These are phyloP conservation scores for Calonectria multiphialidica DNA, from an alignment of 2,329 filamentous ascomycete genomes.

Conservation along the genomic window DNA sequence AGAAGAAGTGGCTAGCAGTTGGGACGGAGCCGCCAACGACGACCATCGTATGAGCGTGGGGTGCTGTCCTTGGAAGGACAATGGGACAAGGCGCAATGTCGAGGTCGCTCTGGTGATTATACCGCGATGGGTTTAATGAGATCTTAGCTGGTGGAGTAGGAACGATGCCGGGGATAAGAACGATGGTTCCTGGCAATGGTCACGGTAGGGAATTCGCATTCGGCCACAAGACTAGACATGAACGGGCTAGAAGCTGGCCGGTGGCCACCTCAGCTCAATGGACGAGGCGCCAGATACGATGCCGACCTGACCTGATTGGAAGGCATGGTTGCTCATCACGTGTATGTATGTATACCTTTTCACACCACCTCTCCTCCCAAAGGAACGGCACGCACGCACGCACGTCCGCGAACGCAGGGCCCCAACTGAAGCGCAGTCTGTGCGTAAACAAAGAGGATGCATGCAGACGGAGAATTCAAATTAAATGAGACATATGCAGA, in stretches of 20 bases:
- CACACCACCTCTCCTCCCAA: background rate
- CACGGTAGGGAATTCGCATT: background rate
- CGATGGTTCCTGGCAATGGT: background rate
- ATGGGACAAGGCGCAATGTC: background rate
- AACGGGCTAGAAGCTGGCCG: background rate
- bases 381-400: background rate
- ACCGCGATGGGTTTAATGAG: background rate
- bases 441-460: slow-evolving; percentile 5
- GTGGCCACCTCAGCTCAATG: background rate
- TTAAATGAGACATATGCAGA: slow-evolving; percentile 22
- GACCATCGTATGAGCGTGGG: slow-evolving; percentile 7
- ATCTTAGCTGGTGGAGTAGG: background rate
- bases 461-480: background rate
- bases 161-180: slow-evolving; percentile 1
- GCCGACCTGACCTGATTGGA: background rate
- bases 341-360: slow-evolving; percentile 11
- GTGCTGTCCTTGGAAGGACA: background rate
- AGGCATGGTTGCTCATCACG: background rate
- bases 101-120: background rate
- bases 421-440: slow-evolving; percentile 1
- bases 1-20: background rate
- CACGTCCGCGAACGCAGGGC: background rate
- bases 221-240: background rate
- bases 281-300: background rate
- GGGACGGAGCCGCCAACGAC: background rate